Conservation (phyloP, 257 asterid genomes). For the Jasminum sambac region DNA sequence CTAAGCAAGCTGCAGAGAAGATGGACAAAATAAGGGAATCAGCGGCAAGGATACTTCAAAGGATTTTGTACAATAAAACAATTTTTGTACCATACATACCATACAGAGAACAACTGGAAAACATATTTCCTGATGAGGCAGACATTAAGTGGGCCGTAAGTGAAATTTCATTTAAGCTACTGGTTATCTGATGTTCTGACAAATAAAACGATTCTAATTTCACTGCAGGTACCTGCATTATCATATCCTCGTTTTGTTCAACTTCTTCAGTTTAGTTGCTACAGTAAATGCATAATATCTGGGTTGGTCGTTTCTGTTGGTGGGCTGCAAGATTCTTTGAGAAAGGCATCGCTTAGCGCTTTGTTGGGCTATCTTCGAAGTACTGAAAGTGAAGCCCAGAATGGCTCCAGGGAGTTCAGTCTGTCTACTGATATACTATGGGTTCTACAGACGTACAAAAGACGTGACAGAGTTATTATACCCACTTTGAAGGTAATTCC, state of each 20-base stretch:
- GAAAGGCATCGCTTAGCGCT: constrained; percentile 72
- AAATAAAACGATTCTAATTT: constrained; percentile 25
- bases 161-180: constrained; percentile 10
- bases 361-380: constrained; percentile 69
- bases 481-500: constrained; percentile 85
- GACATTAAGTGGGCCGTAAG: constrained; percentile 78
- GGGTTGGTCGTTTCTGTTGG: constrained; percentile 89
- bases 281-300: constrained; percentile 67
- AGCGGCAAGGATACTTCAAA: constrained; percentile 76
- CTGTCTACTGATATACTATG: constrained; percentile 75
- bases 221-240: constrained; percentile 72
- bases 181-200: constrained; percentile 20
- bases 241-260: constrained; percentile 79
- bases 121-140: constrained; percentile 56
- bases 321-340: constrained; percentile 90
- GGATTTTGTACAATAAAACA: constrained; percentile 60
- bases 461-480: constrained; percentile 72
- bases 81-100: constrained; percentile 65
- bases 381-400: constrained; percentile 41
- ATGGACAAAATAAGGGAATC: constrained; percentile 89
- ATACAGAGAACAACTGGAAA: constrained; percentile 58
- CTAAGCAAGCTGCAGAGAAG: constrained; percentile 93
- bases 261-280: constrained; percentile 66
- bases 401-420: constrained; percentile 43
- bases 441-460: constrained; percentile 70